These are phyloP conservation scores for Vaccinium macrocarpon DNA, from an alignment of 148 eudicot genomes.

Conservation along the genomic window DNA sequence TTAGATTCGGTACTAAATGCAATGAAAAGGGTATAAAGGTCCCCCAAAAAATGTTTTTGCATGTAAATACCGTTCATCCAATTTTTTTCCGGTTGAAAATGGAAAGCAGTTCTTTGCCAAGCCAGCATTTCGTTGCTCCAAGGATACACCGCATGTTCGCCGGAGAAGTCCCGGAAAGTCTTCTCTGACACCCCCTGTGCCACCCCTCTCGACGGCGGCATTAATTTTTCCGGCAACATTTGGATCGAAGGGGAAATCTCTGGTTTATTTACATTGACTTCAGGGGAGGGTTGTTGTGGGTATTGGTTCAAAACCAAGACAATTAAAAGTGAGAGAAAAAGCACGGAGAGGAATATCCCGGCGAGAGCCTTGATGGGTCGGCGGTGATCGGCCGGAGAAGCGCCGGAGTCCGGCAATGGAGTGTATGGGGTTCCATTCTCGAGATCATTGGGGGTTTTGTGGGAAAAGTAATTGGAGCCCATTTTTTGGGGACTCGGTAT, in stretches of 20 bases:
- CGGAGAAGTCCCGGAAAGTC: conserved; percentile 28
- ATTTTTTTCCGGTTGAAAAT: conserved; percentile 81
- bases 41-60: background rate
- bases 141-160: conserved; percentile 25
- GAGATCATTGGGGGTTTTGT: background rate
- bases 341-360: background rate
- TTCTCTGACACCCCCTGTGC: conserved; percentile 64
- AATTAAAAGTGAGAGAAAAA: background rate
- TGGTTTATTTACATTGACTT: background rate
- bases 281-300: background rate
- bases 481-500: background rate
- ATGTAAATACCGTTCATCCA: conserved; percentile 76
- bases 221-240: background rate
- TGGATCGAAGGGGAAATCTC: background rate
- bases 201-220: conserved; percentile 46
- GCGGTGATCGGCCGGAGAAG: background rate
- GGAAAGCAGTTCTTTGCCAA: conserved; percentile 83
- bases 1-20: background rate
- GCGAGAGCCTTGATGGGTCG: background rate
- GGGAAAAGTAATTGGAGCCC: background rate
- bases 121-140: conserved; percentile 80
- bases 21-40: background rate
- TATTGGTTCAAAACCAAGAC: conserved; percentile 27
- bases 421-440: conserved; percentile 1
- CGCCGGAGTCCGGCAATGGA: background rate